These are phyloP conservation scores for Solanum bulbocastanum DNA, from an alignment of 257 asterid genomes.

Conservation along the genomic window DNA sequence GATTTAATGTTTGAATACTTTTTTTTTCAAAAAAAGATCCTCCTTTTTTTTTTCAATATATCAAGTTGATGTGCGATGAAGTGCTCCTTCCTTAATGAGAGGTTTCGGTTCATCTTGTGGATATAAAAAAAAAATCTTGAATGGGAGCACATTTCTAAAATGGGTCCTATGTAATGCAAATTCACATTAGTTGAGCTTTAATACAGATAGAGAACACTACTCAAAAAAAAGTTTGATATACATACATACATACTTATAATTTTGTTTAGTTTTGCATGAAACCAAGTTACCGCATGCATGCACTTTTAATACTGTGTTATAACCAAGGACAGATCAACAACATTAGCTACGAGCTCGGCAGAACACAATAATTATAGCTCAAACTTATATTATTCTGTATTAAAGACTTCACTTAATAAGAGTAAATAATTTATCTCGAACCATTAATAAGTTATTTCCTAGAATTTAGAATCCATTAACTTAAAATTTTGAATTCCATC, in stretches of 20 bases:
- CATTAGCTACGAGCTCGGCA: not conserved
- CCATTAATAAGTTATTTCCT: too few relatives aligned
- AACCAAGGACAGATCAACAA: not conserved
- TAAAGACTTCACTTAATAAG: too few relatives aligned
- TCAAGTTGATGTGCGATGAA: not conserved
- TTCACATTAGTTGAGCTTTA: too few relatives aligned
- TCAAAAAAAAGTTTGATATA: too few relatives aligned
- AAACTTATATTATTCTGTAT: not conserved
- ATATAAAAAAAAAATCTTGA: not conserved
- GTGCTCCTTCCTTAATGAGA: not conserved
- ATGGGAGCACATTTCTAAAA: rapidly evolving
- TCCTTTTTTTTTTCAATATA: not conserved
- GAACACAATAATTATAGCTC: not conserved
- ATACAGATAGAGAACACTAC: not conserved
- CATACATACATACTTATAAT: too few relatives aligned
- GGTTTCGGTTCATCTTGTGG: not conserved
- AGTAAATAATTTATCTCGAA: not conserved
- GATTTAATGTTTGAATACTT: not conserved
- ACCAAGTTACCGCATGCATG: not conserved
- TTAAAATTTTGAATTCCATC: not conserved
- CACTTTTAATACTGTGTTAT: not conserved
- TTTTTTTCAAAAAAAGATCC: not conserved
- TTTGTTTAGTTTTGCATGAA: not conserved
- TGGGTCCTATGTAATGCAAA: too few relatives aligned
- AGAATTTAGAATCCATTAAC: not conserved